phyloP scores from a whole-genome alignment of 1,284 basidiomycete genomes.

The Leccinum pseudoinsigne region DNA sequence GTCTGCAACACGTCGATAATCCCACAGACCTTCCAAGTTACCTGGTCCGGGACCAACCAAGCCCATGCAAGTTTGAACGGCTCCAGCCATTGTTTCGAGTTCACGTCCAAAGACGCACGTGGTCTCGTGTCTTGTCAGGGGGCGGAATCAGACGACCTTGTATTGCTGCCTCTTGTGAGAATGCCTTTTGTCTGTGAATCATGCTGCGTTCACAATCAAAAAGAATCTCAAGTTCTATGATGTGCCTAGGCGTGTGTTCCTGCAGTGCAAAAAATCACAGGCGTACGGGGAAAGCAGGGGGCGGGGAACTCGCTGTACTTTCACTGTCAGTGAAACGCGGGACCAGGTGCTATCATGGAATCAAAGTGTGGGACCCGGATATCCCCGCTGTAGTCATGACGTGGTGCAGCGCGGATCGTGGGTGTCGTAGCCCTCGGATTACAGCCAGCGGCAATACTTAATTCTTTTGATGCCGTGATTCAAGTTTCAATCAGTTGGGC shows the following conservation, averaged over 20 bases:
- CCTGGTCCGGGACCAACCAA: background rate
- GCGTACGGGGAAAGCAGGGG: constrained; percentile 2
- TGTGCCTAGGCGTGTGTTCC: constrained; percentile 8
- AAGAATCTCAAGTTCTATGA: background rate
- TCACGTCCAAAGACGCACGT: background rate
- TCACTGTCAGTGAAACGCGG: background rate
- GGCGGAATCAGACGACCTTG: constrained; percentile 9
- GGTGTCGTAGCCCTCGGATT: constrained; percentile 11
- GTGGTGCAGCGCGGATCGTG: constrained; percentile 3
- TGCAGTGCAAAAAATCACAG: constrained; percentile 1
- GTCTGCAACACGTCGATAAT: background rate
- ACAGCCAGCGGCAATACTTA: constrained; percentile 6
- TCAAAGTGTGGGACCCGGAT: constrained; percentile 2
- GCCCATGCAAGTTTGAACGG: background rate
- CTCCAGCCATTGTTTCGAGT: background rate
- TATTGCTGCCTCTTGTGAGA: constrained; percentile 9
- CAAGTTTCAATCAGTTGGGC: constrained; percentile 16
- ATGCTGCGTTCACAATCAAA: background rate
- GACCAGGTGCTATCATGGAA: background rate
- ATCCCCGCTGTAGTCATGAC: constrained; percentile 14
- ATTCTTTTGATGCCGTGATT: constrained; percentile 8
- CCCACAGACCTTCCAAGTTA: background rate
- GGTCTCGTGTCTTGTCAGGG: background rate
- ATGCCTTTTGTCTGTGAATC: background rate
- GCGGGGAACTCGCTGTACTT: background rate